A percentile compares a stretch with the other conserved stretches of the same genome.
phyloP scores from a whole-genome alignment of 495 filamentous ascomycete genomes.

The Aspergillus sclerotioniger region DNA sequence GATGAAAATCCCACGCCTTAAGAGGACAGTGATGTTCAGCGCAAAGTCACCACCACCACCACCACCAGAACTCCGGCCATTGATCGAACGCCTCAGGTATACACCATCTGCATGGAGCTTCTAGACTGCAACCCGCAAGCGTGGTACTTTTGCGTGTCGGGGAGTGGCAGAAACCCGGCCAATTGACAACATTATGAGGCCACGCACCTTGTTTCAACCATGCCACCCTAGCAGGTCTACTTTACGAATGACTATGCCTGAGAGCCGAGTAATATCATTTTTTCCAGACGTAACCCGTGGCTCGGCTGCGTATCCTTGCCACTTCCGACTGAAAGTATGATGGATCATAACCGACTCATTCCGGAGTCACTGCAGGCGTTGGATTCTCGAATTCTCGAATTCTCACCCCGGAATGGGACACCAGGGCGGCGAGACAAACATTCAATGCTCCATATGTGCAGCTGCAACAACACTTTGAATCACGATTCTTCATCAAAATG shows the following conservation, averaged over 20 bases:
- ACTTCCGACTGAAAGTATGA: slow-evolving; percentile 11
- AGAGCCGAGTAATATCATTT: not conserved
- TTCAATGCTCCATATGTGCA: not conserved
- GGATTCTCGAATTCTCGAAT: not conserved
- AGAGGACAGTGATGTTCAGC: not conserved
- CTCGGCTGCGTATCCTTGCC: slow-evolving; percentile 10
- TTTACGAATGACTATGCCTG: not conserved
- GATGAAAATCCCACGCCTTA: not conserved
- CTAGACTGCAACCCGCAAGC: slow-evolving; percentile 2
- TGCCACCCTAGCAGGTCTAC: not conserved
- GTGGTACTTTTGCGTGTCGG: slow-evolving; percentile 14
- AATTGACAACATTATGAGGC: slow-evolving; percentile 18
- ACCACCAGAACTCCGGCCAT: slow-evolving; percentile 2
- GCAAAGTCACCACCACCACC: not conserved
- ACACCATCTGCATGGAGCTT: slow-evolving; percentile 9
- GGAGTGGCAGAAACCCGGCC: slow-evolving; percentile 16
- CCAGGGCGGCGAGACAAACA: not conserved
- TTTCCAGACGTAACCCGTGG: slow-evolving; percentile 8
- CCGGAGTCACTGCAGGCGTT: not conserved
- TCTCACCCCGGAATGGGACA: not conserved
- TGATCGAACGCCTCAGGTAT: not conserved
- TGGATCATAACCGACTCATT: slow-evolving; percentile 13
- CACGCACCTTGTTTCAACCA: slow-evolving; percentile 24
- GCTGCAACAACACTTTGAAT: not conserved
- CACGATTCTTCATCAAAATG: not conserved